phyloP scores from a whole-genome alignment of 257 asterid genomes.

The Prunella vulgaris region DNA sequence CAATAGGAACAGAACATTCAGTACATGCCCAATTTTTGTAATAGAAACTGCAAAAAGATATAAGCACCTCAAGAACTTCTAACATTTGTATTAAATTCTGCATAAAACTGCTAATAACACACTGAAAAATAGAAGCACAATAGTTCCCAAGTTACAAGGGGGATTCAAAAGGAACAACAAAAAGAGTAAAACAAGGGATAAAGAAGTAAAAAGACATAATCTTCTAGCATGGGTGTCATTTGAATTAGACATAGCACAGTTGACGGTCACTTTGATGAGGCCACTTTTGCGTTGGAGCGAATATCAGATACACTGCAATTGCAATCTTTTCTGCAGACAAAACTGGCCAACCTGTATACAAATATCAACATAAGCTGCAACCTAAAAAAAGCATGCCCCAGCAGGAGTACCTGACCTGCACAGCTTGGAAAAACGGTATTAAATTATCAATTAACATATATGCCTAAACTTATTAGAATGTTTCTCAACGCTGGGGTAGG shows the following conservation, averaged over 20 bases:
- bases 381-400: conserved; percentile 29
- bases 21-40: background rate
- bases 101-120: background rate
- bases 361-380: conserved; percentile 43
- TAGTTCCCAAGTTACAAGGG: conserved; percentile 11
- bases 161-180: background rate
- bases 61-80: background rate
- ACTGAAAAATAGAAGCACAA: background rate
- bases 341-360: conserved; percentile 48
- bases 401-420: conserved; percentile 50
- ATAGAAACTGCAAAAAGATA: background rate
- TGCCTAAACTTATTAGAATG: background rate
- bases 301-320: background rate
- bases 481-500: background rate
- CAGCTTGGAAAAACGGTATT: conserved; percentile 32
- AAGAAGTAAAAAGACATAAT: background rate
- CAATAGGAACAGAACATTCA: background rate
- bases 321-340: conserved; percentile 34
- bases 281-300: conserved; percentile 4
- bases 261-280: background rate
- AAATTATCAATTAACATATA: conserved; percentile 15
- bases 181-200: background rate
- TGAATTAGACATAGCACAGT: background rate
- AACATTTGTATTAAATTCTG: background rate
- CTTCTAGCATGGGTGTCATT: background rate